These are phyloP conservation scores for Thalia dealbata DNA, from an alignment of 176 grass and related monocot species.

Conservation along the genomic window DNA sequence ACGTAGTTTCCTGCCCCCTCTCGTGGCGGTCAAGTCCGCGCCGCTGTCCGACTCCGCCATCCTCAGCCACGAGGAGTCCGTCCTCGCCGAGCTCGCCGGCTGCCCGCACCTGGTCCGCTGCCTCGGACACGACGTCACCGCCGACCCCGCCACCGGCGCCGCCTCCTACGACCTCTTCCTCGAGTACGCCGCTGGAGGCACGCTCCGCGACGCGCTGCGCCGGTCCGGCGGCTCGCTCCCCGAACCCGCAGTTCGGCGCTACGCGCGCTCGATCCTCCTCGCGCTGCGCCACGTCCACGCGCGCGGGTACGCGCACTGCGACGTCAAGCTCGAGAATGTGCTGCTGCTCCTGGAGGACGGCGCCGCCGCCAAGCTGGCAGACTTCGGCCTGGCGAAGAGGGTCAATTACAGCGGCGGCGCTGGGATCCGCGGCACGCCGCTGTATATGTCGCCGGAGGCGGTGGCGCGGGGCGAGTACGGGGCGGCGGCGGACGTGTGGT, in stretches of 20 bases:
- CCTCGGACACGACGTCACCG: constrained; percentile 4
- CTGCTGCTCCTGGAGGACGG: background rate
- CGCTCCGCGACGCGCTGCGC: background rate
- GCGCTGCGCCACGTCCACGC: background rate
- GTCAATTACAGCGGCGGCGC: background rate
- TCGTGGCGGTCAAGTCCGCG: constrained; percentile 12
- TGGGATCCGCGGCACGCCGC: background rate
- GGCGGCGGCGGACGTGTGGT: constrained; percentile 2
- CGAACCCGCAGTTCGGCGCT: constrained; percentile 3
- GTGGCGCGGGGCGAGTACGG: background rate
- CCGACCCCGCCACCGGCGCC: background rate
- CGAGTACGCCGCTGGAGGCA: constrained; percentile 13
- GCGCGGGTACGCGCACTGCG: constrained; percentile 11
- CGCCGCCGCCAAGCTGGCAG: background rate
- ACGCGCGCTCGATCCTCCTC: constrained; percentile 7
- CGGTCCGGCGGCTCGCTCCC: background rate
- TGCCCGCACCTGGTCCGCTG: constrained; percentile 10
- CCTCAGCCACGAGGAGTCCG: constrained; percentile 3
- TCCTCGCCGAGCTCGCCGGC: background rate
- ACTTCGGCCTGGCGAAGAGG: constrained; percentile 10
- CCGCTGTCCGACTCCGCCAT: background rate
- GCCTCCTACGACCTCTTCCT: constrained; percentile 9
- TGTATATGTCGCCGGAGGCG: constrained; percentile 17
- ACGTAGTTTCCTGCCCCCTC: background rate
- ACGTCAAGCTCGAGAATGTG: constrained; percentile 15